These are phyloP conservation scores for Fusarium mundagurra DNA, from an alignment of 2,329 filamentous ascomycete species.

Conservation along the genomic window DNA sequence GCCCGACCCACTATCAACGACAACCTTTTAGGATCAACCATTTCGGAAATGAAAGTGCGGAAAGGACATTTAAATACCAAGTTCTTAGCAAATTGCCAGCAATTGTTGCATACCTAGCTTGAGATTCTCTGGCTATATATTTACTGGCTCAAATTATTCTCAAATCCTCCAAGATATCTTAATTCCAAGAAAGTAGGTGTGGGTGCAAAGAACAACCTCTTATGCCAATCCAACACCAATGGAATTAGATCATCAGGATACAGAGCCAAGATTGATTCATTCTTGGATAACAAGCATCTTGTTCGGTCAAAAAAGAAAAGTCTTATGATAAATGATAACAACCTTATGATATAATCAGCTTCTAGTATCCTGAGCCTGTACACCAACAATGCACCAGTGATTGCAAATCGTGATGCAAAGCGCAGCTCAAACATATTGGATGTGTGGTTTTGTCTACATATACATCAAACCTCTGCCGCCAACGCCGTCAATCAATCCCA, in stretches of 20 bases:
- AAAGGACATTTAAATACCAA: background rate
- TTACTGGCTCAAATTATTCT: background rate
- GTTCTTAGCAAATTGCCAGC: background rate
- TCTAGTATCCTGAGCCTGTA: background rate
- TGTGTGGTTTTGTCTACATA: constrained; percentile 37
- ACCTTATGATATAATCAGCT: background rate
- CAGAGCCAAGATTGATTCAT: background rate
- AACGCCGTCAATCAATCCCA: constrained; percentile 38
- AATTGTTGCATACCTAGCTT: background rate
- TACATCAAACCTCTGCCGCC: constrained; percentile 32
- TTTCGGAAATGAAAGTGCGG: background rate
- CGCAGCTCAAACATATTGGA: background rate
- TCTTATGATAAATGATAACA: background rate
- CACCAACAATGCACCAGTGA: too few species aligned
- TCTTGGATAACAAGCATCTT: background rate
- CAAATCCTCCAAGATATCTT: background rate
- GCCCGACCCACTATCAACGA: constrained; percentile 3
- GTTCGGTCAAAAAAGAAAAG: background rate
- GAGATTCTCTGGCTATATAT: background rate
- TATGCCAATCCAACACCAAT: background rate
- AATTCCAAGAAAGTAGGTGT: background rate
- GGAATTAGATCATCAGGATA: background rate
- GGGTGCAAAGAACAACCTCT: too few species aligned
- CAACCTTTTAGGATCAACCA: background rate
- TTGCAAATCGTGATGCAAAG: background rate